Conservation (phyloP, 768 basidiomycete genomes). For the Russula foetens region DNA sequence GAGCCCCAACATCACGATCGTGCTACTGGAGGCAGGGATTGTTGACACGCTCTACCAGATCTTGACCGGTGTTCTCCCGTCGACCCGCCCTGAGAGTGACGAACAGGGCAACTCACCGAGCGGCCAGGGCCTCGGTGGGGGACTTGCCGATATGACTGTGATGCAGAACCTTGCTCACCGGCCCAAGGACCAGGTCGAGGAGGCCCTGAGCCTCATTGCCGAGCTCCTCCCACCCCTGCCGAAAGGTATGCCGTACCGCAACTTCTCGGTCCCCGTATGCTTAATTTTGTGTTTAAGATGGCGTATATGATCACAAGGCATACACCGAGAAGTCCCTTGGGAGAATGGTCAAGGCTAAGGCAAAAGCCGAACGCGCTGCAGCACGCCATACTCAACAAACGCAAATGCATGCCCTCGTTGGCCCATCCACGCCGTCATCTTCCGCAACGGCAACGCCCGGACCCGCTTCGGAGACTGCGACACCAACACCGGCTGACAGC, state of each 20-base stretch:
- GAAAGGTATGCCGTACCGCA: conserved; percentile 51
- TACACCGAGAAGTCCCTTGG: conserved; percentile 84
- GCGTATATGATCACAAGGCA: conserved; percentile 86
- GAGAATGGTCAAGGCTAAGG: conserved; percentile 71
- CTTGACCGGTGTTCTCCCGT: conserved; percentile 86
- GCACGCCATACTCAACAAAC: conserved; percentile 42
- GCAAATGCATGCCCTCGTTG: conserved; percentile 7
- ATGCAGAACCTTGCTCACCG: conserved; percentile 96
- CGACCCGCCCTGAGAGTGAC: conserved; percentile 42
- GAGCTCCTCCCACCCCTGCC: conserved; percentile 92
- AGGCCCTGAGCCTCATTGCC: conserved; percentile 79
- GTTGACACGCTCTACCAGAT: conserved; percentile 93
- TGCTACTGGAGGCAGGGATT: conserved; percentile 85
- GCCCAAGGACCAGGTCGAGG: conserved; percentile 96
- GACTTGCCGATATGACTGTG: conserved; percentile 92
- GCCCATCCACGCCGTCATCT: conserved; percentile 7
- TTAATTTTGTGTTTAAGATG: conserved; percentile 44
- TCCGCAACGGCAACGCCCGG: conserved; percentile 21
- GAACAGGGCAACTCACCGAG: conserved; percentile 53
- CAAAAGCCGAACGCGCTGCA: conserved; percentile 71
- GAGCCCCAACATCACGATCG: conserved; percentile 79
- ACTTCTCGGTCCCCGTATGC: not conserved
- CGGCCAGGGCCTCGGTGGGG: conserved; percentile 79
- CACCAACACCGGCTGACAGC: conserved; percentile 27
- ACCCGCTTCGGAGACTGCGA: conserved; percentile 29